phyloP scores from a whole-genome alignment of 2,329 filamentous ascomycete genomes.

The Diaporthe sp. region DNA sequence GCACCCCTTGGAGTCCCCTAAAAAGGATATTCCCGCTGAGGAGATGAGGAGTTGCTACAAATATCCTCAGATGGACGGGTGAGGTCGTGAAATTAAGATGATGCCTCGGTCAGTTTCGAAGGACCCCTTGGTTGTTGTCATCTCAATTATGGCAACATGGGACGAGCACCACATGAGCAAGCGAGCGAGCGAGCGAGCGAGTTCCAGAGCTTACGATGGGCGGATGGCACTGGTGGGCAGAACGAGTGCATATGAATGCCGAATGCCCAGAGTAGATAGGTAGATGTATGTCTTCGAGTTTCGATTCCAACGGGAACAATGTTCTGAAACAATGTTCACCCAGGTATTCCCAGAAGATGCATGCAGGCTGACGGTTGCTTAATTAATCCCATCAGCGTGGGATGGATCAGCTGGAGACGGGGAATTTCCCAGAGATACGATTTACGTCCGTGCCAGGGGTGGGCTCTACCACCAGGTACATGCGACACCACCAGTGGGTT shows the following conservation, averaged over 20 bases:
- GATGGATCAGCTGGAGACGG: constrained; percentile 22
- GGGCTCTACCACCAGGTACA: constrained; percentile 13
- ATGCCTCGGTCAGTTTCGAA: constrained; percentile 26
- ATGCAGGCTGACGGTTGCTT: constrained; percentile 19
- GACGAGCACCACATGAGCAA: constrained; percentile 8
- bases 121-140: constrained; percentile 24
- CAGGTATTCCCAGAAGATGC: constrained; percentile 9
- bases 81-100: constrained; percentile 28
- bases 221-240: background rate
- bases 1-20: no score
- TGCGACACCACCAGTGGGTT: background rate
- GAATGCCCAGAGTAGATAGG: background rate
- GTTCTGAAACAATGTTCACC: constrained; percentile 28
- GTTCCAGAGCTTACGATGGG: background rate
- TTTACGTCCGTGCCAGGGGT: constrained; percentile 17
- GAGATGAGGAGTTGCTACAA: constrained; percentile 33
- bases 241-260: background rate
- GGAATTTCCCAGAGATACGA: constrained; percentile 30
- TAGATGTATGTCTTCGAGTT: background rate
- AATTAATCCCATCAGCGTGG: constrained; percentile 16
- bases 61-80: constrained; percentile 27
- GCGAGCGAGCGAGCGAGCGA: background rate
- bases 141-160: constrained; percentile 31
- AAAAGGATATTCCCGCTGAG: background rate
- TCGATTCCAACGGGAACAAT: constrained; percentile 12